Conservation (phyloP, 495 filamentous ascomycete genomes). For the Xylona heveae region DNA sequence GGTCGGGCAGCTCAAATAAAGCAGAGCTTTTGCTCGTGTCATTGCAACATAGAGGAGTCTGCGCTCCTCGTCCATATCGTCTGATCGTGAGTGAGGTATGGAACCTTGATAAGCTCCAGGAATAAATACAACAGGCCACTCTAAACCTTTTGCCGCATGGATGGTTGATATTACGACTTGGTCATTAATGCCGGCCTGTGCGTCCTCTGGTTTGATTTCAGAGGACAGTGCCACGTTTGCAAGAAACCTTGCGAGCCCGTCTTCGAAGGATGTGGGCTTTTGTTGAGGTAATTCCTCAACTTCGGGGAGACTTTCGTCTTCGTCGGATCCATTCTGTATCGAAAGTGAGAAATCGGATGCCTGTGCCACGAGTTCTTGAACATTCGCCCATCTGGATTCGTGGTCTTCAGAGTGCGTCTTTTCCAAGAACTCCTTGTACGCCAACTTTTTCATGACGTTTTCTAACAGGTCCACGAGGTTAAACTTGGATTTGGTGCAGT, state of each 20-base stretch:
- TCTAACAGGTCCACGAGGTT: slow-evolving; percentile 51
- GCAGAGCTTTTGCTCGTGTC: slow-evolving; percentile 75
- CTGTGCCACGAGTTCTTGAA: slow-evolving; percentile 69
- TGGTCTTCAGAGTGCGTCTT: slow-evolving; percentile 51
- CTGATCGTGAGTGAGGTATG: slow-evolving; percentile 83
- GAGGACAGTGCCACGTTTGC: slow-evolving; percentile 76
- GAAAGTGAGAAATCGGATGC: slow-evolving; percentile 47
- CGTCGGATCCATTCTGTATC: slow-evolving; percentile 15
- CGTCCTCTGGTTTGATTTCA: slow-evolving; percentile 40
- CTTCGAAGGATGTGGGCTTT: slow-evolving; percentile 31
- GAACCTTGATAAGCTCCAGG: slow-evolving; percentile 79
- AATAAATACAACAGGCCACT: slow-evolving; percentile 96
- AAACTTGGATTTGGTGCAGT: slow-evolving; percentile 19
- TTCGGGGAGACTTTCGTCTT: slow-evolving; percentile 50
- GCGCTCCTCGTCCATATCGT: slow-evolving; percentile 79
- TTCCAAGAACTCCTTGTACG: slow-evolving; percentile 52
- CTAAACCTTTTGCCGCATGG: slow-evolving; percentile 87
- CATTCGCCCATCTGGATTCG: slow-evolving; percentile 74
- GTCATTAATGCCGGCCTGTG: slow-evolving; percentile 29
- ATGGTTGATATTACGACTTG: slow-evolving; percentile 90
- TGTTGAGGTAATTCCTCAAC: slow-evolving; percentile 58
- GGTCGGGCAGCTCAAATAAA: slow-evolving; percentile 76
- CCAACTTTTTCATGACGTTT: slow-evolving; percentile 48
- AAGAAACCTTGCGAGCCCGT: slow-evolving; percentile 58
- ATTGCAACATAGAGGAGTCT: slow-evolving; percentile 91